These are phyloP conservation scores for Tinospora cordifolia DNA, from an alignment of 164 flowering plant species.

Conservation along the genomic window DNA sequence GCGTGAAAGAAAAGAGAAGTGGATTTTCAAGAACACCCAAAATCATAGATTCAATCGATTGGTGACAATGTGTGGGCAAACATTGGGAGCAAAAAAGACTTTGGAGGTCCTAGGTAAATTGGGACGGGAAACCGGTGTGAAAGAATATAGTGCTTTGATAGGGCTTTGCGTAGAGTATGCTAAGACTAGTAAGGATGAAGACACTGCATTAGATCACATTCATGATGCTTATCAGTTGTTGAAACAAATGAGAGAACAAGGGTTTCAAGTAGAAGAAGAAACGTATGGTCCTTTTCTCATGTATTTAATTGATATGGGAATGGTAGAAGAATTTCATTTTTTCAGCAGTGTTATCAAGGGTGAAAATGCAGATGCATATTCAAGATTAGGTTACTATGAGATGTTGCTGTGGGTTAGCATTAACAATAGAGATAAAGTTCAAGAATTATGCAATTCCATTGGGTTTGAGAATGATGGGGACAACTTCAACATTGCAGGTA, in stretches of 20 bases:
- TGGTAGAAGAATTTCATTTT: constrained; percentile 57
- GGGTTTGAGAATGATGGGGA: constrained; percentile 26
- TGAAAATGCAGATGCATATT: constrained; percentile 28
- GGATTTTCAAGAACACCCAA: constrained; percentile 44
- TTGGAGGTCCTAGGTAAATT: constrained; percentile 47
- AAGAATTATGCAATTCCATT: constrained; percentile 40
- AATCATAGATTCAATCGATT: constrained; percentile 29
- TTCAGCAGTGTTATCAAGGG: constrained; percentile 39
- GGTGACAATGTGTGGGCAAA: constrained; percentile 40
- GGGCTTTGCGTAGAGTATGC: constrained; percentile 50
- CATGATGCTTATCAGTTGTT: constrained; percentile 40
- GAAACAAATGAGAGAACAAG: constrained; percentile 53
- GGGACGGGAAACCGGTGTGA: constrained; percentile 54
- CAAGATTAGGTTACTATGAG: constrained; percentile 79
- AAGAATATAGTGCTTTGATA: constrained; percentile 61
- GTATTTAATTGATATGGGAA: constrained; percentile 54
- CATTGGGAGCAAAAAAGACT: constrained; percentile 48
- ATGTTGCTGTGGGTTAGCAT: constrained; percentile 60
- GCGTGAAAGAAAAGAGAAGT: constrained; percentile 58
- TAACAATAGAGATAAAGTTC: constrained; percentile 48
- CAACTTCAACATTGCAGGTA: constrained; percentile 41
- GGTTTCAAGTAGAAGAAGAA: constrained; percentile 53
- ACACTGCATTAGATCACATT: constrained; percentile 35
- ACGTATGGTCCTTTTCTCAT: constrained; percentile 60
- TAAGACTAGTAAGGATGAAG: constrained; percentile 39